Evolutionary conservation across 495 filamentous ascomycete species (phyloP), one percentile per base, ranked within the genome.

Genomic region (Pseudoneurospora amorphoporcata): DNA sequence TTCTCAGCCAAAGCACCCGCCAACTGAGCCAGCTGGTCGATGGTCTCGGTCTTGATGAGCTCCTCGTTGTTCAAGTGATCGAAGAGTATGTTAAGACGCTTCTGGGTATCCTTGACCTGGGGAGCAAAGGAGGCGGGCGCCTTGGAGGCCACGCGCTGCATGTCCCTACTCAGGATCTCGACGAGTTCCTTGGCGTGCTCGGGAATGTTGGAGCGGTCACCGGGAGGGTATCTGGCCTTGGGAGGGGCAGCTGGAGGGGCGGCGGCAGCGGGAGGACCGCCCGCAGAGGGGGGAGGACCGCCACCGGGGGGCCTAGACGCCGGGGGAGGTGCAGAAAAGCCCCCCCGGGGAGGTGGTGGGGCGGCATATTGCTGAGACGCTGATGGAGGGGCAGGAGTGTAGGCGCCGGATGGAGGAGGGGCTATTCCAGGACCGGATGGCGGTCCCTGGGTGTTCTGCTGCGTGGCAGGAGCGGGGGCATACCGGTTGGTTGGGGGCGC

Each of bases 11-110:
- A 77, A 10, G 91, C 90, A 72, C 86, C 82, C 14, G 91, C 88
- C 23, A 95, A 80, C 77, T 91, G 85, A 38, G 79, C 77, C 61
- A 88, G 76, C 73, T 90, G 86, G 72, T 88, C 83, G 58, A 98
- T 84, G 8, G 95, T 97, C 76, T 94, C 93, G 38, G 89, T 86
- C 79, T 90, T 92, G 69, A 98, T 85, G 35, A 99, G 83, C 73
- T 97, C 93, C 77, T 92, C 92, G 77, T 98, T 98, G 85, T 98
- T 98, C 69, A 99, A 85, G 81, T 97, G 94, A 77, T 98, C 94
- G 82, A 97, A 99, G 10, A 99, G 87, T 70, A 97, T 90, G 74
- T 90, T 92, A 72, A 99, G 85, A 58, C 95, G 88, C 81, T 96
- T 96, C 78, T 97, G 93, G 4, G 94, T 95, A 79, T 99, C 95